Evolutionary conservation across 164 flowering plant species (phyloP), one percentile per base, ranked within the genome.

Genomic region (Vitis labrusca): DNA sequence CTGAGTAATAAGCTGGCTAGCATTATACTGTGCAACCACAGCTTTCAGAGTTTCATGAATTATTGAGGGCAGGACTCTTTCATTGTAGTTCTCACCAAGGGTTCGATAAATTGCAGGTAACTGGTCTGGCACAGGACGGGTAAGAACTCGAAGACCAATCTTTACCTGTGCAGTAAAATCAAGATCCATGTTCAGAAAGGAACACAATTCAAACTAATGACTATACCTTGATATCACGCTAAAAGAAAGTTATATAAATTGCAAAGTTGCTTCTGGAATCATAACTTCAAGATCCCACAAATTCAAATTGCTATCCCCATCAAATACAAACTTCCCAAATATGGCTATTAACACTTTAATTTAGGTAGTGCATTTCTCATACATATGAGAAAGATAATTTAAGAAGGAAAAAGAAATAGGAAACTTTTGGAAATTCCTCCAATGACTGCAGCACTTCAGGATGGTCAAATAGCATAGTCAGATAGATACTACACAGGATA

Each of bases 1-100:
- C 74, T 88, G 96, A 62, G 98, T 91, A 63, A 92, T 86, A 17
- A 92, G 94, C 79, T 91, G 93, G 81, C 96, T 92, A 57, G 98
- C 96, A 78, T 91, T 92, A 72, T 91, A 89, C 70, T 86, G 98
- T 50, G 98, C 96, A 63, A 92, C 96, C 69, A 92, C 96, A 81
- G 98, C 83, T 77, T 90, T 92, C 82, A 92, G 76, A 54, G 98
- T 91, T 72, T 92, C 98, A 67, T 91, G 92, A 59, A 92, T 85
- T 55, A 92, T 89, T 15, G 96, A 92, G 55, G 94, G 96, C 68
- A 91, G 80, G 29, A 92, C 93, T 73, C 91, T 83, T 60, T 91
- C 96, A 71, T 86, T 89, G 58, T 88, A 92, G 63, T 92, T 86
- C 74, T 91, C 88, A 57, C 96, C 96, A 68, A 92, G 90, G 12